phyloP scores from a whole-genome alignment of 2,329 filamentous ascomycete genomes.

The Diaporthe nobilis region DNA sequence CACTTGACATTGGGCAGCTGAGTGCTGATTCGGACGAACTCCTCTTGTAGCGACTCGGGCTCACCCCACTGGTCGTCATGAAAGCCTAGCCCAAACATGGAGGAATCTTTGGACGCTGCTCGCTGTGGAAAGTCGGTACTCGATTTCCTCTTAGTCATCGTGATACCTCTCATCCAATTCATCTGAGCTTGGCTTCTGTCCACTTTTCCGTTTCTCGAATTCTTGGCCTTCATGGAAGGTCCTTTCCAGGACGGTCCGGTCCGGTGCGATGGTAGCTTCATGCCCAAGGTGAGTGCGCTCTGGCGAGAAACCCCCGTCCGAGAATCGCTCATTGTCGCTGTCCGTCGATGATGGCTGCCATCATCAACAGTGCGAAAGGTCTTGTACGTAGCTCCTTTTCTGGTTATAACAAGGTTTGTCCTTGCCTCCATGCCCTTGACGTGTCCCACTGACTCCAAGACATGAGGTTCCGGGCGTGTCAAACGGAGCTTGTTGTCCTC shows the following conservation, averaged over 20 bases:
- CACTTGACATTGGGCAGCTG: slow-evolving; percentile 75
- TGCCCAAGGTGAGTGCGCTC: slow-evolving; percentile 53
- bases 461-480: slow-evolving; percentile 77
- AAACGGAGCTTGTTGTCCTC: slow-evolving; percentile 86
- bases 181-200: slow-evolving; percentile 71
- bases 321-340: slow-evolving; percentile 73
- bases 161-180: slow-evolving; percentile 79
- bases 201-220: slow-evolving; percentile 55
- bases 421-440: slow-evolving; percentile 76
- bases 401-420: slow-evolving; percentile 79
- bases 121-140: slow-evolving; percentile 61
- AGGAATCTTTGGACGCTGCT: slow-evolving; percentile 66
- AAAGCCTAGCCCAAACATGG: slow-evolving; percentile 65
- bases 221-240: slow-evolving; percentile 72
- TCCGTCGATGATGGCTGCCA: slow-evolving; percentile 69
- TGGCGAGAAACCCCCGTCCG: slow-evolving; percentile 61
- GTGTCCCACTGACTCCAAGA: slow-evolving; percentile 79
- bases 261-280: slow-evolving; percentile 55
- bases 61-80: slow-evolving; percentile 72
- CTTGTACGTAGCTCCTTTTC: slow-evolving; percentile 87
- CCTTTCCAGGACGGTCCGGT: slow-evolving; percentile 65
- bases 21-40: slow-evolving; percentile 73
- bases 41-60: slow-evolving; percentile 74
- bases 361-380: slow-evolving; percentile 84
- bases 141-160: slow-evolving; percentile 70